These are phyloP conservation scores for Fusarium humuli DNA, from an alignment of 2,329 filamentous ascomycete genomes.

Conservation along the genomic window DNA sequence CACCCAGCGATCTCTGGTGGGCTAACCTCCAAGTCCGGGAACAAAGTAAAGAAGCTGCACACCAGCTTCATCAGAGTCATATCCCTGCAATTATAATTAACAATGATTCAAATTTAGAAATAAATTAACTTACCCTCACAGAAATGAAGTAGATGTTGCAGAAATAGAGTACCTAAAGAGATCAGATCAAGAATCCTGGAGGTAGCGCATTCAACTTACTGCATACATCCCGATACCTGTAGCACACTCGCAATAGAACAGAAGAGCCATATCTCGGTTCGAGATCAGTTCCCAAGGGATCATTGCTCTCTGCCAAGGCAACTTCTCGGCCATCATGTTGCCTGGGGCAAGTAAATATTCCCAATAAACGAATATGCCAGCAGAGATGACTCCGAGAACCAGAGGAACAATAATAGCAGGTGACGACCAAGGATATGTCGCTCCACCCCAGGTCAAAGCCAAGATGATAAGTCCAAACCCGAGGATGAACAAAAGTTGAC, in stretches of 20 bases:
- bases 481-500: conserved; percentile 66
- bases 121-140: conserved; percentile 55
- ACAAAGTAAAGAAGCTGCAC: conserved; percentile 71
- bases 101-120: no score
- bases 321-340: conserved; percentile 57
- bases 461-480: conserved; percentile 66
- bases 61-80: conserved; percentile 63
- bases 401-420: conserved; percentile 62
- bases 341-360: conserved; percentile 67
- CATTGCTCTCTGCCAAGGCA: conserved; percentile 70
- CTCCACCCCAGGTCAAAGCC: conserved; percentile 67
- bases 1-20: neutral
- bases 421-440: conserved; percentile 63
- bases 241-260: conserved; percentile 71
- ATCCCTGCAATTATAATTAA: conserved; percentile 53
- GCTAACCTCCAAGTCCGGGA: conserved; percentile 68
- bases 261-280: conserved; percentile 68
- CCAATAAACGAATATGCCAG: conserved; percentile 60
- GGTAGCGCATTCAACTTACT: conserved; percentile 43
- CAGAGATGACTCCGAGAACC: conserved; percentile 57
- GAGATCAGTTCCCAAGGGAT: conserved; percentile 70
- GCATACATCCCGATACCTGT: conserved; percentile 67
- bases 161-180: conserved; percentile 70
- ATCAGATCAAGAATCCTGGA: conserved; percentile 51
- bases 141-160: conserved; percentile 75